Conservation (phyloP, 1,284 basidiomycete species). For the Agaricales sp. region DNA sequence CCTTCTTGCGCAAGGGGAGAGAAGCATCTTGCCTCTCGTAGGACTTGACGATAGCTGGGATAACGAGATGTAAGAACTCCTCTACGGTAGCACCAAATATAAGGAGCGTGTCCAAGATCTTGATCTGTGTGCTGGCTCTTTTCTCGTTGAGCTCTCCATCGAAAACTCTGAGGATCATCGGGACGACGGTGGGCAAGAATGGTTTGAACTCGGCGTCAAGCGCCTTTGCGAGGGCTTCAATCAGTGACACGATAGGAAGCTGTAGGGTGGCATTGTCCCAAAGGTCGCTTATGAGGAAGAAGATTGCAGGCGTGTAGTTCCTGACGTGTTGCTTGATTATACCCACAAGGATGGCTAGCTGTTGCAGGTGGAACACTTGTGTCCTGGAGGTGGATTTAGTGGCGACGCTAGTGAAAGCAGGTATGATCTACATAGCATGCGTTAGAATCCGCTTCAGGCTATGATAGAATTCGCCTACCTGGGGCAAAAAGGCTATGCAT, state of each 20-base stretch:
- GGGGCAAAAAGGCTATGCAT: slow-evolving; percentile 92
- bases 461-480: slow-evolving; percentile 38
- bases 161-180: slow-evolving; percentile 85
- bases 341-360: slow-evolving; percentile 90
- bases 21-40: slow-evolving; percentile 82
- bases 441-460: background rate
- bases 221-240: slow-evolving; percentile 92
- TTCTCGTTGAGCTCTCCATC: slow-evolving; percentile 82
- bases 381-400: slow-evolving; percentile 72
- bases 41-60: slow-evolving; percentile 89
- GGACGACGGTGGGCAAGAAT: slow-evolving; percentile 88
- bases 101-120: slow-evolving; percentile 89
- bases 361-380: slow-evolving; percentile 94
- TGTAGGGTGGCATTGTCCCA: slow-evolving; percentile 87
- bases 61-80: slow-evolving; percentile 94
- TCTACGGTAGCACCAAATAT: slow-evolving; percentile 97
- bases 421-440: slow-evolving; percentile 69
- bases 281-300: slow-evolving; percentile 76
- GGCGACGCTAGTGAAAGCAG: slow-evolving; percentile 89
- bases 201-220: slow-evolving; percentile 98
- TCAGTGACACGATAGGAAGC: slow-evolving; percentile 86
- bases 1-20: slow-evolving; percentile 73
- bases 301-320: slow-evolving; percentile 80
- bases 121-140: slow-evolving; percentile 71
- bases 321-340: slow-evolving; percentile 99